Evolutionary conservation across 2,329 filamentous ascomycete genomes (phyloP).

Genomic region (Coniochaeta sp.): DNA sequence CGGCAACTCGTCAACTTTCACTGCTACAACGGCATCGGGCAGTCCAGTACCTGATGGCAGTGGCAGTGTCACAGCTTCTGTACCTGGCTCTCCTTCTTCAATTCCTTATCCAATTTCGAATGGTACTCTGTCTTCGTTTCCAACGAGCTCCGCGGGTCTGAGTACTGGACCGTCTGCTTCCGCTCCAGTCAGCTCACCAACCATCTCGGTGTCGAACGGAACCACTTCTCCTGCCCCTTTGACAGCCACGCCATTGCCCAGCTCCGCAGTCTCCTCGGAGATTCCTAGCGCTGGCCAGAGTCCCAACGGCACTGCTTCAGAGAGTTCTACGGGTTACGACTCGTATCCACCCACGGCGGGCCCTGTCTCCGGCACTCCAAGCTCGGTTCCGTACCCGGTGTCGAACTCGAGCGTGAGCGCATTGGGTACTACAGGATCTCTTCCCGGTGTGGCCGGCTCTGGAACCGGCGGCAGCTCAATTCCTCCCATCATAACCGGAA

Average conservation of each 20-base stretch:
- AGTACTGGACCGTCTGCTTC: not conserved
- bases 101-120: slow-evolving; percentile 4
- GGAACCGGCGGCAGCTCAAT: not conserved
- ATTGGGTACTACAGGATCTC: not conserved
- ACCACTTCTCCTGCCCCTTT: not conserved
- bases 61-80: not conserved
- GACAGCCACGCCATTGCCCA: slow-evolving; percentile 1
- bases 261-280: not conserved
- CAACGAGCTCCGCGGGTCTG: not conserved
- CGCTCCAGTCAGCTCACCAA: not conserved
- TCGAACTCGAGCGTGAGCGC: slow-evolving; percentile 3
- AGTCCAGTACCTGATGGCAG: not conserved
- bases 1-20: not conserved
- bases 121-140: not conserved
- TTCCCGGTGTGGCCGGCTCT: not conserved
- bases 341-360: not conserved
- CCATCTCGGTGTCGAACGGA: not conserved
- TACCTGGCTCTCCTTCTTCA: not conserved
- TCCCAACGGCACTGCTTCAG: not conserved
- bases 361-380: slow-evolving; percentile 4
- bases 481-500: not conserved
- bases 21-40: not conserved
- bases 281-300: not conserved
- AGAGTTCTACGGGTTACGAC: not conserved
- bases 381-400: slow-evolving; percentile 5